Base-by-base conservation (phyloP, 371 early-diverging fungal species). In the Rhizoclosmatium hyalinum region DNA sequence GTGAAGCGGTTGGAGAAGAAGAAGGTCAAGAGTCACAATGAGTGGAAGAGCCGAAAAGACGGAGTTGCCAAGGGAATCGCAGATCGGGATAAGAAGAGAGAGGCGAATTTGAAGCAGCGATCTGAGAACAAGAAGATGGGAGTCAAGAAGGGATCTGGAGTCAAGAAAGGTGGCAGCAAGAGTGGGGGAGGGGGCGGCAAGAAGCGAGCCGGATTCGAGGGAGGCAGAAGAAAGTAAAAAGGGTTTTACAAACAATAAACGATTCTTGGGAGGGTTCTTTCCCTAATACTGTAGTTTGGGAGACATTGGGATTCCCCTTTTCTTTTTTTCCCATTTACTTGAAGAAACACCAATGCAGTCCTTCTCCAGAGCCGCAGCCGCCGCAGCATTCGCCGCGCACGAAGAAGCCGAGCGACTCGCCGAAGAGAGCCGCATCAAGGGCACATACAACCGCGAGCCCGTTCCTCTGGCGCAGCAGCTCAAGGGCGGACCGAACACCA, bases 11-110 rank as follows among this genome's bases (percentile, higher is more conserved):
- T 91, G 75, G 91, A 94, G 76, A 88, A 91, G 77, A 80, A 82
- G 64, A 98, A 98, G 91, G 83, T 82, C 78, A 95, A 94, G 91
- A 92, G 92, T 76, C 80, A 88, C 24, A 84, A 90, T 64, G 92
- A 92, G 72, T 98, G 95, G 95, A 86, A 79, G n/a, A 90, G 94
- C 41, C 92, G 96, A 72, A 85, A 88, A 73, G 83, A 91, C 14
- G 86, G 88, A 60, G 88, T 92, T 46, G 85, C 84, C 61, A 85
- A 90, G 70, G 84, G 88, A 42, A 90, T 90, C 77, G 86, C 89
- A 77, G 87, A 91, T 64, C 86, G 88, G 73, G 88, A 90, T 10
- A 75, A 91, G 85, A 93, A 90, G 87, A 88, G 95, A 70, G 86
- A 90, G 54, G 90, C 88, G 50, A 96, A 96, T 76, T 81, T 96